phyloP scores from a whole-genome alignment of 768 basidiomycete species.

The Rhodotorula diobovata region DNA sequence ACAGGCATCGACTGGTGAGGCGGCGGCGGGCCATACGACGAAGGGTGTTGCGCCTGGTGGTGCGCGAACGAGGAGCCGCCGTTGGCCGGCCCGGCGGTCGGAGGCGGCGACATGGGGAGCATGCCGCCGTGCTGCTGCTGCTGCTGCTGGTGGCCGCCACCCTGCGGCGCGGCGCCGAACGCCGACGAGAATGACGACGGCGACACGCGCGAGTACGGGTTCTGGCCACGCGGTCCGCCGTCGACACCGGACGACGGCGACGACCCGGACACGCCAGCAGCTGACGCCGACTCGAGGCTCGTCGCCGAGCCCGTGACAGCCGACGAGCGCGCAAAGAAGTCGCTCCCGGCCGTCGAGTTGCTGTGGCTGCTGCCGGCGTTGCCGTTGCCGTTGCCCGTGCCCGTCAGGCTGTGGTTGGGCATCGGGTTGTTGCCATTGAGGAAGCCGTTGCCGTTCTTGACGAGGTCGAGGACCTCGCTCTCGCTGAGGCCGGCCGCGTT shows the following conservation, averaged over 20 bases:
- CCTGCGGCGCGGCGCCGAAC: neutral
- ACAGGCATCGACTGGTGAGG: neutral
- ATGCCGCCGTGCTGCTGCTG: neutral
- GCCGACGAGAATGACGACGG: conserved; percentile 22
- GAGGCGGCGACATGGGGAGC: conserved; percentile 32
- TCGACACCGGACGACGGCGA: neutral
- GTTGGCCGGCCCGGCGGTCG: conserved; percentile 15
- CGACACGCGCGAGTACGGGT: conserved; percentile 22
- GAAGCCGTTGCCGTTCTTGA: conserved; percentile 15
- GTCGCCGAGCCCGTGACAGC: neutral
- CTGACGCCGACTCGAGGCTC: neutral
- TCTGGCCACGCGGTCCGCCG: neutral
- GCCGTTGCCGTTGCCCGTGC: no score
- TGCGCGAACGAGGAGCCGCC: conserved; percentile 6
- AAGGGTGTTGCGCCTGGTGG: conserved; percentile 14
- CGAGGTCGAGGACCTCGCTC: conserved; percentile 38
- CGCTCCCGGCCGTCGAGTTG: conserved; percentile 6
- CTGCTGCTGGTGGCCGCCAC: no score
- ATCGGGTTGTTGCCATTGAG: neutral
- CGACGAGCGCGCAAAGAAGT: conserved; percentile 19
- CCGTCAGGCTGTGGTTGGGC: neutral
- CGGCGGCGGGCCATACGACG: conserved; percentile 3
- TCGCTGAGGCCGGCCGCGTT: conserved; percentile 38
- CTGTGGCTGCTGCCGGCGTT: conserved; percentile 1
- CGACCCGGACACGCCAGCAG: neutral